Evolutionary conservation across 345 rosid genomes (phyloP).

Genomic region (Lepidium didymum): DNA sequence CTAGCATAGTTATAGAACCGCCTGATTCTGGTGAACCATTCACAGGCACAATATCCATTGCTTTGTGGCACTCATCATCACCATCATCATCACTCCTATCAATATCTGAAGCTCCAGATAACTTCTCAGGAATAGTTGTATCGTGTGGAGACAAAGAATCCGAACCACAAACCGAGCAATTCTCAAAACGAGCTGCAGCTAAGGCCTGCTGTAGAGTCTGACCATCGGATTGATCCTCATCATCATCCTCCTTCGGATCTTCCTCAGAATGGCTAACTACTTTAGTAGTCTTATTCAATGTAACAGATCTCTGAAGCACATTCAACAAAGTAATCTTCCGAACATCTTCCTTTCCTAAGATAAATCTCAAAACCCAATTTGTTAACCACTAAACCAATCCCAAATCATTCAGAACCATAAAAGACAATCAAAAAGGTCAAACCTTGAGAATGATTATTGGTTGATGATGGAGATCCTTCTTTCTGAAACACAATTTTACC

Average conservation of each 20-base stretch:
- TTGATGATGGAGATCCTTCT: constrained; percentile 44
- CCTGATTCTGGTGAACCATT: constrained; percentile 32
- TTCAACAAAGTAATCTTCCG: constrained; percentile 41
- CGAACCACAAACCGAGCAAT: constrained; percentile 58
- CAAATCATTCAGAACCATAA: not conserved
- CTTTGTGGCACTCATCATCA: constrained; percentile 30
- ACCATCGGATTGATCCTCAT: constrained; percentile 7
- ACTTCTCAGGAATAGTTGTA: not conserved
- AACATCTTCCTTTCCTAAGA: constrained; percentile 44
- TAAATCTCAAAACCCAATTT: not conserved
- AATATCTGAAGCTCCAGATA: not conserved
- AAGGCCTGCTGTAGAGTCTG: constrained; percentile 44
- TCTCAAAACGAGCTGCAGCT: constrained; percentile 30
- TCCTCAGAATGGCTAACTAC: constrained; percentile 31
- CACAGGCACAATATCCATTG: constrained; percentile 54
- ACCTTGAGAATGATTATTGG: constrained; percentile 39
- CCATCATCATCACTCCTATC: constrained; percentile 8
- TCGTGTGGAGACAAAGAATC: constrained; percentile 19
- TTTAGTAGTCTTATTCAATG: constrained; percentile 41
- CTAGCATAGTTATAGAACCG: constrained; percentile 35
- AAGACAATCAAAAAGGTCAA: not conserved
- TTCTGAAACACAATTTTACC: constrained; percentile 66
- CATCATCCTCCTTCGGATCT: constrained; percentile 6
- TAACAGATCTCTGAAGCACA: constrained; percentile 48
- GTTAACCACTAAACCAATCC: not conserved